Percentiles rank a stretch among this genome's conserved stretches.
Conservation (phyloP, 768 basidiomycete genomes). For the Boletales sp. region DNA sequence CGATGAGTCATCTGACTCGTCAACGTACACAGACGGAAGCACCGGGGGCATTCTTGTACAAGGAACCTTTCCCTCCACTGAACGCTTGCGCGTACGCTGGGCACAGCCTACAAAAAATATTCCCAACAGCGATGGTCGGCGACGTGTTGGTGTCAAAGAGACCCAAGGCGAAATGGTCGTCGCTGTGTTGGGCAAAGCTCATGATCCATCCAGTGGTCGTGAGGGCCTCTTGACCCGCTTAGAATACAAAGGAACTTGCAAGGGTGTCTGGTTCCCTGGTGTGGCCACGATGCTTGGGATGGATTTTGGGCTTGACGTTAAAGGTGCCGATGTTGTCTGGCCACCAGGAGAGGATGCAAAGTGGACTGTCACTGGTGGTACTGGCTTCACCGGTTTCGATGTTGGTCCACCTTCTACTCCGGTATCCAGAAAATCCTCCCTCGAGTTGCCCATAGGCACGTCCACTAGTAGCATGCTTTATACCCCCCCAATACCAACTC, state of each 20-base stretch:
- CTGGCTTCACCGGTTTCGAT: conserved; percentile 72
- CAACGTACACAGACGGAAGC: conserved; percentile 43
- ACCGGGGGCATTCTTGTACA: conserved; percentile 65
- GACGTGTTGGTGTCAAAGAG: conserved; percentile 66
- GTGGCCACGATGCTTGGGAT: conserved; percentile 78
- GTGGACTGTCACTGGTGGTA: conserved; percentile 63
- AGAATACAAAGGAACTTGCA: conserved; percentile 70
- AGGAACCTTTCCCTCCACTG: conserved; percentile 75
- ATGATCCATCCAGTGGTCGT: conserved; percentile 32
- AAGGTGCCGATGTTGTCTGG: conserved; percentile 70
- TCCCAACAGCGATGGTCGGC: conserved; percentile 48
- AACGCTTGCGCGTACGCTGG: conserved; percentile 75
- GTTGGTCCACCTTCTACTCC: conserved; percentile 40
- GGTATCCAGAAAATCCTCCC: conserved; percentile 45
- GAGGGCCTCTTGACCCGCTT: conserved; percentile 63
- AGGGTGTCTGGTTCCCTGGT: conserved; percentile 78
- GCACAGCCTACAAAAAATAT: conserved; percentile 57
- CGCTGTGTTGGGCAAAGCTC: conserved; percentile 49
- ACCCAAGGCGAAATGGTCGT: conserved; percentile 67
- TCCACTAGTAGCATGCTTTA: conserved; percentile 18
- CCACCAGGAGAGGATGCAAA: conserved; percentile 42
- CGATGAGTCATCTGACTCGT: conserved; percentile 78
- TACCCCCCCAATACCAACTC: conserved; percentile 26
- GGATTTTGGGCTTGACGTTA: conserved; percentile 67
- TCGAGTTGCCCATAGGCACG: conserved; percentile 39